These are phyloP conservation scores for Hamamelis virginiana DNA, from an alignment of 164 flowering plant genomes.

Conservation along the genomic window DNA sequence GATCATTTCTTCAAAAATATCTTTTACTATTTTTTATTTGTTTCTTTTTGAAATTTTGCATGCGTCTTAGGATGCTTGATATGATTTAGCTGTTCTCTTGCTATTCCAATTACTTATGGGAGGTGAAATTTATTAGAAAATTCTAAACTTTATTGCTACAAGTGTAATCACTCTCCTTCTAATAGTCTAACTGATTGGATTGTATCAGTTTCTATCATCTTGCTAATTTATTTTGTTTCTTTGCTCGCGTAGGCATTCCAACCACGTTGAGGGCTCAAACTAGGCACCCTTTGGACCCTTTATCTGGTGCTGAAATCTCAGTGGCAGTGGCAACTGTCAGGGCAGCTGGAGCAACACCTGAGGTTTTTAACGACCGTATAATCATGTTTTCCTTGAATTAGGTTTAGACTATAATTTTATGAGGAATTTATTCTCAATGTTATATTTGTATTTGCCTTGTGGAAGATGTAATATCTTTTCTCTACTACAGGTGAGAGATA, in stretches of 20 bases:
- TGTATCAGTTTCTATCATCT: background rate
- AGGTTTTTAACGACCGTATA: constrained; percentile 44
- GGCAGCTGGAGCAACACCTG: constrained; percentile 94
- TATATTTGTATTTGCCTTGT: background rate
- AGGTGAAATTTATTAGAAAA: background rate
- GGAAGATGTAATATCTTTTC: background rate
- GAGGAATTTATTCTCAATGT: background rate
- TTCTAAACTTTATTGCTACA: background rate
- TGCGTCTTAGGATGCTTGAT: too few species aligned
- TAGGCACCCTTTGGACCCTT: constrained; percentile 90
- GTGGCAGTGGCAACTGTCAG: constrained; percentile 94
- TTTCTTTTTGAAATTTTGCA: too few species aligned
- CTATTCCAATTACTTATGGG: background rate
- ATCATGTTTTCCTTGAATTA: background rate
- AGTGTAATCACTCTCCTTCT: background rate
- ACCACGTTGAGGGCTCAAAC: constrained; percentile 66
- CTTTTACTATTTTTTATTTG: too few species aligned
- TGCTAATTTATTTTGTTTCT: background rate
- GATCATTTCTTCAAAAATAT: too few species aligned
- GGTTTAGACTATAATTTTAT: background rate
- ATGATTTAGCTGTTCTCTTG: background rate
- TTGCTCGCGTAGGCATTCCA: constrained; percentile 42
- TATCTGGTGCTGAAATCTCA: constrained; percentile 85
- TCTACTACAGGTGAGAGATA: constrained; percentile 71
- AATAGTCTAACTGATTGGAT: background rate